A percentile compares a stretch with the other conserved stretches of the same genome.
Evolutionary conservation across 768 basidiomycete species (phyloP).

Genomic region (Wakefieldia striispora): DNA sequence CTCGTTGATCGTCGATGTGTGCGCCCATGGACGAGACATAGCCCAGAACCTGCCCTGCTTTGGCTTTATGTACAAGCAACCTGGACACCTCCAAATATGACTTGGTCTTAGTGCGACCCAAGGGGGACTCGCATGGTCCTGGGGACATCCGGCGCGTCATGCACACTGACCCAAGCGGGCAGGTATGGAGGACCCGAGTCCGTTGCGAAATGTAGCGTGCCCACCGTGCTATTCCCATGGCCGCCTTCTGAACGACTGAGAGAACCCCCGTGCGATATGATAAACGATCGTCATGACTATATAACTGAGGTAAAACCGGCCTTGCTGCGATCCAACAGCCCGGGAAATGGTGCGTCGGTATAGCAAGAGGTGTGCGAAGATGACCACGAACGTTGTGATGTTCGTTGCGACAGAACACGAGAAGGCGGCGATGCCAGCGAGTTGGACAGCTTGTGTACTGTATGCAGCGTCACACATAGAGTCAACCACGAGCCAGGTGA

Average conservation of each 20-base stretch:
- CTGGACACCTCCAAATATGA: not conserved
- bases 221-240: not conserved
- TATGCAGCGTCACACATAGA: constrained; percentile 15
- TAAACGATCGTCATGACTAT: constrained; percentile 26
- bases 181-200: too few species aligned
- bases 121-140: too few species aligned
- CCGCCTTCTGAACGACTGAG: constrained; percentile 15
- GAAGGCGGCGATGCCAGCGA: constrained; percentile 13
- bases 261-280: constrained; percentile 21
- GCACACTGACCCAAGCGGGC: too few species aligned
- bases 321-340: constrained; percentile 11
- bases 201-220: constrained; percentile 17
- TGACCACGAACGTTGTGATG: constrained; percentile 13
- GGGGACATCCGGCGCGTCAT: too few species aligned
- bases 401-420: constrained; percentile 16
- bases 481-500: constrained; percentile 17
- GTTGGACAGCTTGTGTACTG: constrained; percentile 12
- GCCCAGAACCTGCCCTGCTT: not conserved
- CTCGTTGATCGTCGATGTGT: too few species aligned
- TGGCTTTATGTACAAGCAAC: constrained; percentile 16
- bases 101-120: constrained; percentile 2
- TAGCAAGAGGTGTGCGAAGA: constrained; percentile 15
- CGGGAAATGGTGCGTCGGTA: constrained; percentile 12
- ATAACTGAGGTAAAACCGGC: constrained; percentile 20
- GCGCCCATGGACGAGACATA: too few species aligned